phyloP scores from a whole-genome alignment of 768 basidiomycete species.

The Gelatoporia subvermispora region DNA sequence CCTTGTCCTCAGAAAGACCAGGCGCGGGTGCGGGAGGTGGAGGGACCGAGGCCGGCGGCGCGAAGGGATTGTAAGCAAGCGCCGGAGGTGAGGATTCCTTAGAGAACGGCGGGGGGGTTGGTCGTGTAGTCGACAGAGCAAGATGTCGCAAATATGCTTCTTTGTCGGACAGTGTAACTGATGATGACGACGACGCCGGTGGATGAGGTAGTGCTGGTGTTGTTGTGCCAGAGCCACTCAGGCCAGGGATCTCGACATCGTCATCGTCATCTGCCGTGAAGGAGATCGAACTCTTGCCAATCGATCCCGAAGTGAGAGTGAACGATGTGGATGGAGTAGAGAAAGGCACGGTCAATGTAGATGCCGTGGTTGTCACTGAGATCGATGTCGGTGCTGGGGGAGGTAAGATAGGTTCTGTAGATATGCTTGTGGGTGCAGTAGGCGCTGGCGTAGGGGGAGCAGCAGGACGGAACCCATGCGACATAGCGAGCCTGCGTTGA shows the following conservation, averaged over 20 bases:
- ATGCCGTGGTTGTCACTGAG: neutral
- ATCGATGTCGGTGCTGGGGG: neutral
- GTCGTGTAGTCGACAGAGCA: constrained; percentile 45
- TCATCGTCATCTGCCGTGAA: constrained; percentile 6
- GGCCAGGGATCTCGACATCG: constrained; percentile 12
- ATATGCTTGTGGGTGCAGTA: neutral
- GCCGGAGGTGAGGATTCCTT: constrained; percentile 42
- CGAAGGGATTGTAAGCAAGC: constrained; percentile 67
- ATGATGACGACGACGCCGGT: constrained; percentile 8
- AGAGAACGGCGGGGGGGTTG: constrained; percentile 22
- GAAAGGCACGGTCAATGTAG: neutral
- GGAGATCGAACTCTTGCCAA: neutral
- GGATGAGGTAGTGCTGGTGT: constrained; percentile 6
- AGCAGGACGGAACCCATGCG: constrained; percentile 26
- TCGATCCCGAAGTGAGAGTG: neutral
- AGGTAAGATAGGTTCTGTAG: neutral
- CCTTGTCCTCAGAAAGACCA: constrained; percentile 54
- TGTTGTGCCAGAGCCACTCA: constrained; percentile 9
- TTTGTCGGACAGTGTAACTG: constrained; percentile 45
- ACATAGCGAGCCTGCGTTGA: constrained; percentile 70
- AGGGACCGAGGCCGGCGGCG: constrained; percentile 49
- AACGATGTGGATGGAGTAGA: neutral
- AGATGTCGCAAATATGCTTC: constrained; percentile 63
- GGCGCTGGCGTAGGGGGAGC: constrained; percentile 1
- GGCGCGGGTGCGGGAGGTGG: constrained; percentile 50